Evolutionary conservation across 2,329 filamentous ascomycete genomes (phyloP).

Genomic region (Xylaria multiplex): DNA sequence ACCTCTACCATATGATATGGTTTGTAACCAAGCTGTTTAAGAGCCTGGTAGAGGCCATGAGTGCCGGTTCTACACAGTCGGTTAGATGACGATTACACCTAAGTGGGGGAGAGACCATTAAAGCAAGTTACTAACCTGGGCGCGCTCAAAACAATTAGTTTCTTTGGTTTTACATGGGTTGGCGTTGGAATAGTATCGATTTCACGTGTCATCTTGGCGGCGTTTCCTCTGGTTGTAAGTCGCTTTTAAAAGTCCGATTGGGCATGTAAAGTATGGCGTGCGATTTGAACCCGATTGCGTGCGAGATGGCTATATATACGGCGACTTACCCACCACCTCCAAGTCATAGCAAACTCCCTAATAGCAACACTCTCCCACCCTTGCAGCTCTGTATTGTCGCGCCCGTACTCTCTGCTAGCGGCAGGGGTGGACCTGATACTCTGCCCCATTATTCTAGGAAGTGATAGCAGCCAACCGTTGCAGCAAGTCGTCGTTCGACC

Average conservation of each 20-base stretch:
- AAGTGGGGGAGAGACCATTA: background rate
- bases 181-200: conserved; percentile 51
- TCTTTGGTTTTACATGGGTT: conserved; percentile 47
- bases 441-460: too few species aligned
- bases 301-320: conserved; percentile 16
- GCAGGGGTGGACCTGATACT: background rate
- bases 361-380: background rate
- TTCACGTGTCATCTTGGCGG: conserved; percentile 47
- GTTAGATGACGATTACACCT: conserved; percentile 22
- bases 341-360: background rate
- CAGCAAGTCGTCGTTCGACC: background rate
- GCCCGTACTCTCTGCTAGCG: background rate
- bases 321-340: background rate
- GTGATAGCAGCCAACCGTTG: background rate
- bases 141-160: conserved; percentile 52
- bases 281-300: conserved; percentile 9
- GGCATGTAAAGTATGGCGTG: conserved; percentile 19
- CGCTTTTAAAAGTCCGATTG: conserved; percentile 8
- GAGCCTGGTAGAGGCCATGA: conserved; percentile 49
- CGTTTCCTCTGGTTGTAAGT: background rate
- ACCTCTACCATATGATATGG: conserved; percentile 52
- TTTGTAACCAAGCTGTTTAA: conserved; percentile 51
- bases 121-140: conserved; percentile 46
- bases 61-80: conserved; percentile 49
- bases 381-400: background rate